These are phyloP conservation scores for Kluyveromyces sp. DNA, from an alignment of 1,139 yeast species.

Conservation along the genomic window DNA sequence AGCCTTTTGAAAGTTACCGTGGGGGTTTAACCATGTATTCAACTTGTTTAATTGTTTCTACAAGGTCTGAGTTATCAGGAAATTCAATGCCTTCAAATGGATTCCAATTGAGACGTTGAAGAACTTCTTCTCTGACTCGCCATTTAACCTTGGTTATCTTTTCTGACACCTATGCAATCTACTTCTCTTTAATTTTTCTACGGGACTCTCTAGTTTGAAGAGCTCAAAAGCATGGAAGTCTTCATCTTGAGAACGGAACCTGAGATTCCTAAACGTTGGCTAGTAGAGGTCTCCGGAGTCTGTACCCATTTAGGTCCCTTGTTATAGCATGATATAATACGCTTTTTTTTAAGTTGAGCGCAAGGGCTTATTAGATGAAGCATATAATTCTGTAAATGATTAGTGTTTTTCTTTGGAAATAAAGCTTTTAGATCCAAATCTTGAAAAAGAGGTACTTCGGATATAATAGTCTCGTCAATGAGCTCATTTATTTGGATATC, in stretches of 20 bases:
- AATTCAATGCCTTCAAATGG: constrained; percentile 11
- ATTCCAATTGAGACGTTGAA: constrained; percentile 16
- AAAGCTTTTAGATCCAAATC: too few species aligned
- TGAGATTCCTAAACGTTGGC: background rate
- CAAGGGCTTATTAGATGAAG: too few species aligned
- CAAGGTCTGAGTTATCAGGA: background rate
- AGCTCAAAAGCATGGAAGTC: constrained; percentile 1
- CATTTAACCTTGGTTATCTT: constrained; percentile 7
- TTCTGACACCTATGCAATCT: background rate
- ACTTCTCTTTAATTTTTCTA: background rate
- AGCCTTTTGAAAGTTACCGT: background rate
- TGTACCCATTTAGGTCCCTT: too few species aligned
- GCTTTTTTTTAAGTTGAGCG: too few species aligned
- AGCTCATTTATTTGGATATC: too few species aligned
- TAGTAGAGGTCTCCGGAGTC: too few species aligned
- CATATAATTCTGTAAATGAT: too few species aligned
- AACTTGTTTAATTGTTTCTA: background rate
- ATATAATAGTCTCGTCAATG: too few species aligned
- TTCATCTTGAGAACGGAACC: background rate
- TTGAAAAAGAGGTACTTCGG: too few species aligned
- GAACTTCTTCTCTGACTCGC: constrained; percentile 11
- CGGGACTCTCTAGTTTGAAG: background rate
- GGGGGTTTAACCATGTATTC: background rate
- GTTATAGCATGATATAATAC: too few species aligned
- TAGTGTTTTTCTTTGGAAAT: too few species aligned